phyloP scores from a whole-genome alignment of 106 monocot species.

The Allium fistulosum region DNA sequence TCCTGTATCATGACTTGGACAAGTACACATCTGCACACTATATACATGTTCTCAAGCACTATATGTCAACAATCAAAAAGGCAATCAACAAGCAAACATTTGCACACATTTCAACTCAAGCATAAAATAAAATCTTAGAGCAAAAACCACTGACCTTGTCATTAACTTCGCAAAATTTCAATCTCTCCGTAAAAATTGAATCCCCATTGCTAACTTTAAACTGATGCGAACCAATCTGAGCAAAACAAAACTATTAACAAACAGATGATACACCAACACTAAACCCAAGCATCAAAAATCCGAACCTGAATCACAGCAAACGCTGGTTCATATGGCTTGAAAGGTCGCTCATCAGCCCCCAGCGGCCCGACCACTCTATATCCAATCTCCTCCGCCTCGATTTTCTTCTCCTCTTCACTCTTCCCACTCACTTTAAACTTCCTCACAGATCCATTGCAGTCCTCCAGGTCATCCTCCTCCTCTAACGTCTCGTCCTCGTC shows the following conservation, averaged over 20 bases:
- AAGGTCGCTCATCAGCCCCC: conserved; percentile 54
- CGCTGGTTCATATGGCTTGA: conserved; percentile 78
- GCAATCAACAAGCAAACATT: too few relatives aligned
- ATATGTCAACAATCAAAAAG: too few relatives aligned
- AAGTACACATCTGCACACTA: too few relatives aligned
- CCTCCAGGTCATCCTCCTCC: conserved; percentile 22
- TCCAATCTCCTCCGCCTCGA: conserved; percentile 72
- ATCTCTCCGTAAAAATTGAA: conserved; percentile 73
- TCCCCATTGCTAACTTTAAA: conserved; percentile 99
- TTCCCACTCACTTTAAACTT: conserved; percentile 35
- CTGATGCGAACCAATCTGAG: conserved; percentile 92
- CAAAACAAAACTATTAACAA: neutral
- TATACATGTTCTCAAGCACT: too few relatives aligned
- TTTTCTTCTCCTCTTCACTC: conserved; percentile 54
- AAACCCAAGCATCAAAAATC: neutral
- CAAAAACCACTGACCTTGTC: conserved; percentile 48
- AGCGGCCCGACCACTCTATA: conserved; percentile 74
- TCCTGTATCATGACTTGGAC: too few relatives aligned
- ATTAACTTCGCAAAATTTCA: conserved; percentile 87
- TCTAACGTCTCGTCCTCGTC: conserved; percentile 25
- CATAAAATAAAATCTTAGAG: too few relatives aligned
- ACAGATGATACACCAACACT: neutral
- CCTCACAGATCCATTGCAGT: conserved; percentile 17
- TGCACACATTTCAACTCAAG: too few relatives aligned
- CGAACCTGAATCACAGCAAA: conserved; percentile 86